Percentiles rank a stretch among this genome's conserved stretches.
These are phyloP conservation scores for Fraxinus cuspidata DNA, from an alignment of 257 asterid species.

Conservation along the genomic window DNA sequence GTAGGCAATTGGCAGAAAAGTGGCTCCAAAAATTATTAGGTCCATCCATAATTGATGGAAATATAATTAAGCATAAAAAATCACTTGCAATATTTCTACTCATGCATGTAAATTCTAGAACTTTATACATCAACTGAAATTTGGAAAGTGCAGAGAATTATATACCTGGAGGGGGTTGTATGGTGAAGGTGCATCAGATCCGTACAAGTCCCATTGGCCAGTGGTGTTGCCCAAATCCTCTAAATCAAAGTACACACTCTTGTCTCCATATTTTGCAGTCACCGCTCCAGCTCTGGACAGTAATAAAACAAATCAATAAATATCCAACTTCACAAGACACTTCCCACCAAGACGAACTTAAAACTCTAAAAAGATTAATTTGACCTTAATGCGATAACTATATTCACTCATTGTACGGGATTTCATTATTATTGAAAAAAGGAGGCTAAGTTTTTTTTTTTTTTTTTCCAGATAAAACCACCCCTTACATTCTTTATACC, in stretches of 20 bases:
- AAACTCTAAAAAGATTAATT: neutral
- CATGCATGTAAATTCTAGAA: neutral
- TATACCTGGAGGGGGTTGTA: slow-evolving; percentile 83
- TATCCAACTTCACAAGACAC: neutral
- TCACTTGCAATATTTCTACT: neutral
- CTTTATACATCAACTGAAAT: neutral
- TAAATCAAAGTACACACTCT: slow-evolving; percentile 92
- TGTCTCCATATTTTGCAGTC: slow-evolving; percentile 92
- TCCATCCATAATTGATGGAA: too few relatives aligned
- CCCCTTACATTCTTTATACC: too few relatives aligned
- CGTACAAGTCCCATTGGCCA: slow-evolving; percentile 96
- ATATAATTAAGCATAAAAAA: neutral
- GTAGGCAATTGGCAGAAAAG: too few relatives aligned
- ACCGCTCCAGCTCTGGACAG: slow-evolving; percentile 63
- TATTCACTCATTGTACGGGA: too few relatives aligned
- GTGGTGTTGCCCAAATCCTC: slow-evolving; percentile 90
- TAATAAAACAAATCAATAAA: slow-evolving; percentile 1
- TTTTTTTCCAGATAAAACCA: too few relatives aligned
- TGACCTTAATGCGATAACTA: too few relatives aligned
- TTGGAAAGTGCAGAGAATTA: neutral
- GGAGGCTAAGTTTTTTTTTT: too few relatives aligned
- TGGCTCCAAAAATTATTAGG: too few relatives aligned
- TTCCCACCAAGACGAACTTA: neutral
- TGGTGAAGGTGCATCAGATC: slow-evolving; percentile 96
- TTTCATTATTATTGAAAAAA: too few relatives aligned